A percentile compares a stretch with the other conserved stretches of the same genome.
Evolutionary conservation across 768 basidiomycete species (phyloP).

Genomic region (Arthromyces matolae): DNA sequence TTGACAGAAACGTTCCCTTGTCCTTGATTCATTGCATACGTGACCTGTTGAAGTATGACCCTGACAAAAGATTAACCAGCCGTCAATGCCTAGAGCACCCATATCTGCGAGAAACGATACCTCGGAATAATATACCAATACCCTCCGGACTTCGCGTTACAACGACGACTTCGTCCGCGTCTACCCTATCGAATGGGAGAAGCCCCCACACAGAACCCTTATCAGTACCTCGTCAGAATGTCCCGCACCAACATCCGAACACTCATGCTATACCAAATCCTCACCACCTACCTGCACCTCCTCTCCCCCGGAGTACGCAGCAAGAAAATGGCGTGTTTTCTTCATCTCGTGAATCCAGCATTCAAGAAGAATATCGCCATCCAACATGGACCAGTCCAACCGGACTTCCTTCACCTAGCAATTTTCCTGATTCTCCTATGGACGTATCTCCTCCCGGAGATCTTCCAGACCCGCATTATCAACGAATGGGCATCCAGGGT

Average conservation of each 20-base stretch:
- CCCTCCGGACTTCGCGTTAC: slow-evolving; percentile 49
- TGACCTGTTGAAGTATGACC: slow-evolving; percentile 90
- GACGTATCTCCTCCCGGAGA: slow-evolving; percentile 54
- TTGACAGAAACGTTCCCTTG: slow-evolving; percentile 72
- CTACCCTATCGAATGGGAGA: slow-evolving; percentile 33
- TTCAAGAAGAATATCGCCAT: slow-evolving; percentile 24
- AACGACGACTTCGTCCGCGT: slow-evolving; percentile 31
- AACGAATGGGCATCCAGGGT: slow-evolving; percentile 48
- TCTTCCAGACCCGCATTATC: slow-evolving; percentile 39
- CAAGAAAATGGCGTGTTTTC: slow-evolving; percentile 9
- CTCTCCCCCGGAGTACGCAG: slow-evolving; percentile 38
- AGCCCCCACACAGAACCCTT: slow-evolving; percentile 29
- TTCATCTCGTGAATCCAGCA: slow-evolving; percentile 27
- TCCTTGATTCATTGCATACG: slow-evolving; percentile 89
- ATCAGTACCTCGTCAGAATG: slow-evolving; percentile 30
- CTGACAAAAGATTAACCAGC: slow-evolving; percentile 80
- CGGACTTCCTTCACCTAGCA: slow-evolving; percentile 19
- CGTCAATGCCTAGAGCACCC: slow-evolving; percentile 83
- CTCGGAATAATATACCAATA: slow-evolving; percentile 61
- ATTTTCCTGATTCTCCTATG: slow-evolving; percentile 55
- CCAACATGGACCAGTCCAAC: slow-evolving; percentile 18
- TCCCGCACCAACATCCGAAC: slow-evolving; percentile 25
- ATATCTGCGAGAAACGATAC: slow-evolving; percentile 80
- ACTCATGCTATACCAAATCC: slow-evolving; percentile 11
- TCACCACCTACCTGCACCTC: slow-evolving; percentile 11